A percentile compares a stretch with the other conserved stretches of the same genome.
Conservation (phyloP, 106 monocot species). For the Triglochin maritima region DNA sequence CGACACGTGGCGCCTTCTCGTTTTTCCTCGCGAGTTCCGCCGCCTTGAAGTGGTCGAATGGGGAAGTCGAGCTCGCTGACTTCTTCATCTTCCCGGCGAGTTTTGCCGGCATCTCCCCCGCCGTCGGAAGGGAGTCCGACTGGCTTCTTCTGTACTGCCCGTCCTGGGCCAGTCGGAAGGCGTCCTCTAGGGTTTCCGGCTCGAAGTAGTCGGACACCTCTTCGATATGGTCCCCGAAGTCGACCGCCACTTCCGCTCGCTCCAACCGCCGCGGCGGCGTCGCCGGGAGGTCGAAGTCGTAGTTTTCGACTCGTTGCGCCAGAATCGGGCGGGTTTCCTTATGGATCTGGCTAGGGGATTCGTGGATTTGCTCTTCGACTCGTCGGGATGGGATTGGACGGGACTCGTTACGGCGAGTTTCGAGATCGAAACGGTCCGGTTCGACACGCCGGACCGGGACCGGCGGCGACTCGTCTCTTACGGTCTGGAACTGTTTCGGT, state of each 20-base stretch:
- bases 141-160: slow-evolving; percentile 10
- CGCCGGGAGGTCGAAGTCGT: background rate
- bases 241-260: background rate
- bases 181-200: background rate
- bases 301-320: too few species aligned
- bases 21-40: background rate
- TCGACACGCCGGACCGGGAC: too few species aligned
- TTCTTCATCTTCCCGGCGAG: slow-evolving; percentile 18
- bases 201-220: background rate
- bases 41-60: background rate
- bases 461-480: too few species aligned
- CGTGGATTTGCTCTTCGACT: too few species aligned
- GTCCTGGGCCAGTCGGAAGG: background rate
- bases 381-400: too few species aligned
- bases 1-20: background rate
- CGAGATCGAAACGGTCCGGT: too few species aligned
- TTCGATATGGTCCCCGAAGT: background rate
- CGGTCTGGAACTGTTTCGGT: too few species aligned
- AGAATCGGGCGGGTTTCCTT: too few species aligned
- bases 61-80: slow-evolving; percentile 17
- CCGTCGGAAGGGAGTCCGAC: slow-evolving; percentile 17
- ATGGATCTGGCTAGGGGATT: too few species aligned
- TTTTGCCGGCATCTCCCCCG: slow-evolving; percentile 1
- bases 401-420: too few species aligned
- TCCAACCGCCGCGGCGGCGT: background rate